Conservation (phyloP, 176 grass and related monocot genomes). For the Zizania latifolia region DNA sequence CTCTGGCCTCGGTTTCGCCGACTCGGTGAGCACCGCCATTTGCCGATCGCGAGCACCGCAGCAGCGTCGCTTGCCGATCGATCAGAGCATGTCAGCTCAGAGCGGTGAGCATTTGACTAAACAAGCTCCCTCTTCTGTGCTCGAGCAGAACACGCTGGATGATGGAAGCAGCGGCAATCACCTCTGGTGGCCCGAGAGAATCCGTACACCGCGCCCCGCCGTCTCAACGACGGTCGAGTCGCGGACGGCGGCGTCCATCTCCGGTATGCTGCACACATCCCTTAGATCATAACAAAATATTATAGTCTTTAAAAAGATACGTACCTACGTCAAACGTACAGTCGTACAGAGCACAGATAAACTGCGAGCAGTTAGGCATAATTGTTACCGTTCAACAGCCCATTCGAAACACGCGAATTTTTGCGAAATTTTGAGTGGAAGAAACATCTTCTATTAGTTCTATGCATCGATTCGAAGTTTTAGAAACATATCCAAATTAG, state of each 20-base stretch:
- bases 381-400: not conserved
- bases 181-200: slow-evolving; percentile 42
- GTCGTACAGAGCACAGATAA: not conserved
- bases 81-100: not conserved
- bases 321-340: not conserved
- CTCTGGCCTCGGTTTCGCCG: slow-evolving; percentile 1
- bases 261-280: slow-evolving; percentile 28
- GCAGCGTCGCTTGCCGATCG: not conserved
- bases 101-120: not conserved
- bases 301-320: too few species aligned
- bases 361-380: not conserved
- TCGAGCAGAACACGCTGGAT: slow-evolving; percentile 31
- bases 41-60: not conserved
- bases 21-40: slow-evolving; percentile 20
- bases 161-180: slow-evolving; percentile 21
- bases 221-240: slow-evolving; percentile 15
- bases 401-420: not conserved
- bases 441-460: not conserved
- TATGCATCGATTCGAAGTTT: not conserved
- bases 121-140: not conserved
- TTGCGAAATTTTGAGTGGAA: not conserved
- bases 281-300: not conserved
- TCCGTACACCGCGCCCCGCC: not conserved
- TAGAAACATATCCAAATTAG: slow-evolving; percentile 12
- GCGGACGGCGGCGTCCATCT: slow-evolving; percentile 37